Evolutionary conservation across 495 filamentous ascomycete species (phyloP).

Genomic region (Hypoxylon trugodes): DNA sequence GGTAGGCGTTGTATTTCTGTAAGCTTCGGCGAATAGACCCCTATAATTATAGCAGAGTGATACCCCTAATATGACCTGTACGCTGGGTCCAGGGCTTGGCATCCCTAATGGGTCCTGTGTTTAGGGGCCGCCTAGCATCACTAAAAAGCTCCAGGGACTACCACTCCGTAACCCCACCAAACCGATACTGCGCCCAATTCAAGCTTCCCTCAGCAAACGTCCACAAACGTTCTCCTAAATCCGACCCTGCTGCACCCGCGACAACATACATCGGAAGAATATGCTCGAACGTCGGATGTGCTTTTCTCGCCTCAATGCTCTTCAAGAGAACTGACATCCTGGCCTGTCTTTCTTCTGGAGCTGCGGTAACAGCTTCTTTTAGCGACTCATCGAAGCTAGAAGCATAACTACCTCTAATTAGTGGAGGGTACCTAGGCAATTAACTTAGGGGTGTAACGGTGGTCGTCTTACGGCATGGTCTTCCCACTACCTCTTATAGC

Average conservation of each 20-base stretch:
- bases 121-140: too few species aligned
- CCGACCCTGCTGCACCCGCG: conserved; percentile 66
- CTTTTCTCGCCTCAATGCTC: conserved; percentile 67
- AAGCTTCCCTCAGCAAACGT: conserved; percentile 66
- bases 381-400: conserved; percentile 72
- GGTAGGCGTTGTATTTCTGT: too few species aligned
- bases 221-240: conserved; percentile 63
- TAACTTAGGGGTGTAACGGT: not conserved
- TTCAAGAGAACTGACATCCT: conserved; percentile 65
- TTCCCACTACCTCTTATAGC: conserved; percentile 49
- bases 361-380: conserved; percentile 63
- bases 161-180: conserved; percentile 69
- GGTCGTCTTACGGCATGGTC: conserved; percentile 54
- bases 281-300: conserved; percentile 66
- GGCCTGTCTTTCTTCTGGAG: conserved; percentile 59
- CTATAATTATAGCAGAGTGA: too few species aligned
- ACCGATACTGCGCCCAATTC: conserved; percentile 72
- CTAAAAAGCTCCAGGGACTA: too few species aligned
- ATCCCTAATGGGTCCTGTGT: too few species aligned
- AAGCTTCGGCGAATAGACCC: too few species aligned
- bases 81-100: too few species aligned
- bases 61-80: too few species aligned
- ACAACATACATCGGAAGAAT: conserved; percentile 71
- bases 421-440: not conserved
- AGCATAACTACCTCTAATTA: conserved; percentile 50